A percentile compares a stretch with the other conserved stretches of the same genome.
Conservation (phyloP, 805 yeast genomes). For the Saccharomycopsis selenospora region DNA sequence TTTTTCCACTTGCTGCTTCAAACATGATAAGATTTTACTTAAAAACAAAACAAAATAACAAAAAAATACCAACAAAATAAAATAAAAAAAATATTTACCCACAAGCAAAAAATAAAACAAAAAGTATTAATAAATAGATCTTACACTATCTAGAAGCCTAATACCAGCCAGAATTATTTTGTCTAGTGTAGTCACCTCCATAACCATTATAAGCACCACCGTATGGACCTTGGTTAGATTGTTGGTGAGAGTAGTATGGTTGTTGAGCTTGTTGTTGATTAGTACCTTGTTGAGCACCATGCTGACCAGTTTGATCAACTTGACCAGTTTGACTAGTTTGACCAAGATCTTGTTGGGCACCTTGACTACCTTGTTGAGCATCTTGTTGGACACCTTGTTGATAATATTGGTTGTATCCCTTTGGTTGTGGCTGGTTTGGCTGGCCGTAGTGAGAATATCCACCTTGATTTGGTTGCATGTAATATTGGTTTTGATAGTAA, state of each 20-base stretch:
- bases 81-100: not conserved
- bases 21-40: too few species aligned
- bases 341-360: not conserved
- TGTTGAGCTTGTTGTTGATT: not conserved
- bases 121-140: not conserved
- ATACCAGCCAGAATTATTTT: conserved; percentile 7
- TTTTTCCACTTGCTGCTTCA: too few species aligned
- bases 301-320: too few species aligned
- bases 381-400: not conserved
- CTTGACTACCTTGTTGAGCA: not conserved
- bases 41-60: not conserved
- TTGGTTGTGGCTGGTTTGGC: not conserved
- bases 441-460: conserved; percentile 2
- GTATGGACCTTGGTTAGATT: conserved; percentile 5
- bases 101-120: not conserved
- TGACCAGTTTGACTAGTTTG: not conserved
- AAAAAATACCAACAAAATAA: not conserved
- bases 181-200: conserved; percentile 11
- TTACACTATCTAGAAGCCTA: not conserved
- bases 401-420: conserved; percentile 1
- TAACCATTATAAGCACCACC: conserved; percentile 10
- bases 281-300: too few species aligned
- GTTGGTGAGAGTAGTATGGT: conserved; percentile 1
- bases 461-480: not conserved
- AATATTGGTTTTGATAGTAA: conserved; percentile 1